Evolutionary conservation across 148 eudicot species (phyloP).

Genomic region (Vaccinium darrowii): DNA sequence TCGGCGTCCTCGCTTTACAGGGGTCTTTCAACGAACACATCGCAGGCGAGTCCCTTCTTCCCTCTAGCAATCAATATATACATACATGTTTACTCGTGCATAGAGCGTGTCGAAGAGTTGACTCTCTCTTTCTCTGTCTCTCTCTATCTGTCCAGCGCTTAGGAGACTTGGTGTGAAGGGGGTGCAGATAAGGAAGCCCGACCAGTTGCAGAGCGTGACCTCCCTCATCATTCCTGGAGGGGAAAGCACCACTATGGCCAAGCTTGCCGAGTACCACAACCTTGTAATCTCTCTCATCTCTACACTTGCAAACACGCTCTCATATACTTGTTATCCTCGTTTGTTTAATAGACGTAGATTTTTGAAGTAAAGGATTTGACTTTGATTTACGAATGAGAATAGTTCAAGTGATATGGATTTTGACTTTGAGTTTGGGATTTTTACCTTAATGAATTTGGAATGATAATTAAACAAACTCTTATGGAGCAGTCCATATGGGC

Average conservation of each 20-base stretch:
- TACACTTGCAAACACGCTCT: background rate
- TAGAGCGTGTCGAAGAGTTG: background rate
- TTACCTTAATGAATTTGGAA: too few species aligned
- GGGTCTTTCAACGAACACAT: constrained; percentile 98
- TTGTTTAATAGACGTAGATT: background rate
- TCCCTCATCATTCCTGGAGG: constrained; percentile 97
- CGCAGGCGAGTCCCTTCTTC: constrained; percentile 40
- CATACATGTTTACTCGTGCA: background rate
- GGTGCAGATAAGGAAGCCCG: constrained; percentile 74
- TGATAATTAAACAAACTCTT: too few species aligned
- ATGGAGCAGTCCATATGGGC: too few species aligned
- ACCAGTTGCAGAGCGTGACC: constrained; percentile 63
- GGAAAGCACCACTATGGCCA: constrained; percentile 99
- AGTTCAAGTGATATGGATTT: background rate
- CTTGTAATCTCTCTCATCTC: constrained; percentile 37
- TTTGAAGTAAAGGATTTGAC: background rate
- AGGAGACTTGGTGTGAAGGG: constrained; percentile 83
- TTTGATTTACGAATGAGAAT: background rate
- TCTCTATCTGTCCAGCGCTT: constrained; percentile 42
- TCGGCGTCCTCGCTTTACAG: constrained; percentile 93
- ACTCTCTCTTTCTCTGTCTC: background rate
- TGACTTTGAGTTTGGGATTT: too few species aligned
- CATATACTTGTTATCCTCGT: background rate
- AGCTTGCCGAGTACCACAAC: constrained; percentile 81
- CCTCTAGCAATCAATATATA: too few species aligned